Evolutionary conservation across 345 rosid genomes (phyloP).

Genomic region (Rhodomyrtus tomentosa): DNA sequence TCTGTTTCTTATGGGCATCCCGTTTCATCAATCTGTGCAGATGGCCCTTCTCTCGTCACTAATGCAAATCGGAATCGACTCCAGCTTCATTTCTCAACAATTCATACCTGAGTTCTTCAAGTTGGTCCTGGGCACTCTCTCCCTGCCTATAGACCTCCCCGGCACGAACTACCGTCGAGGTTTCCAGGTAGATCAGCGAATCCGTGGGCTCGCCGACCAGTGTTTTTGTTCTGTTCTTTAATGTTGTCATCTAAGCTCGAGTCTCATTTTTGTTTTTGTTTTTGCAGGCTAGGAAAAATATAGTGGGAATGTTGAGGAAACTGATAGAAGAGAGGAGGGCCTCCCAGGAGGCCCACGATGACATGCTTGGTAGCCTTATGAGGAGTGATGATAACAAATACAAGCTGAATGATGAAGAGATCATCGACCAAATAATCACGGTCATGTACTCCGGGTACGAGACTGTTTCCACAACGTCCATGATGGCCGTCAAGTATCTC

Average conservation of each 20-base stretch:
- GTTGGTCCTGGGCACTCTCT: conserved; percentile 68
- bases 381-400: conserved; percentile 36
- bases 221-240: background rate
- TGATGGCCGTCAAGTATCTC: conserved; percentile 88
- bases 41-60: conserved; percentile 76
- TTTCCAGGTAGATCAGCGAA: conserved; percentile 28
- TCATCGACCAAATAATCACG: conserved; percentile 77
- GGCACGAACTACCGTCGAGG: conserved; percentile 56
- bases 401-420: conserved; percentile 42
- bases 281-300: conserved; percentile 56
- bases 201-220: background rate
- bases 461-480: conserved; percentile 77
- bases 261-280: background rate
- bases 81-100: conserved; percentile 15
- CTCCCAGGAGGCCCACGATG: conserved; percentile 26
- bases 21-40: conserved; percentile 9
- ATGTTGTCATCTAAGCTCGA: background rate
- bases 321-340: conserved; percentile 46
- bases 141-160: conserved; percentile 65
- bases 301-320: conserved; percentile 34
- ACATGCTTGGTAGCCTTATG: conserved; percentile 70
- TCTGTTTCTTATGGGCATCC: background rate
- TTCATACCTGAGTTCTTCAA: conserved; percentile 64
- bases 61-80: conserved; percentile 45
- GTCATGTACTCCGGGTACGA: conserved; percentile 75